These are phyloP conservation scores for Halophytophthora polymorphica DNA, from an alignment of 352 stramenopile genomes.

Conservation along the genomic window DNA sequence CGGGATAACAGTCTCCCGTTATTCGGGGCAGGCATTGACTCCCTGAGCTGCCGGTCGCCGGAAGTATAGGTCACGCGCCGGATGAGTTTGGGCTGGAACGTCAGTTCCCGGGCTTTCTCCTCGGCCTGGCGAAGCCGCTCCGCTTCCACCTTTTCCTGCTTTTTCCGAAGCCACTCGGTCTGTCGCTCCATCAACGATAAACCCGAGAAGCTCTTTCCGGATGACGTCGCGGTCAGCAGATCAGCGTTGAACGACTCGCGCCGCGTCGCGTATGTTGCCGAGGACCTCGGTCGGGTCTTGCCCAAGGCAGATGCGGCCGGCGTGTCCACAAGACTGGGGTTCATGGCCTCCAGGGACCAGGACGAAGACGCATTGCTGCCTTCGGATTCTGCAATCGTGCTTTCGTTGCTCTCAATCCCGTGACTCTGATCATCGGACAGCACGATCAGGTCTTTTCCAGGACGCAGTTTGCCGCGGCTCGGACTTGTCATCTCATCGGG, in stretches of 20 bases:
- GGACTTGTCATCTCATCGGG: conserved; percentile 36
- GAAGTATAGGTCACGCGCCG: conserved; percentile 53
- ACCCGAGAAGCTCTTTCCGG: conserved; percentile 47
- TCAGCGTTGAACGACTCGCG: conserved; percentile 9
- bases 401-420: conserved; percentile 18
- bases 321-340: conserved; percentile 15
- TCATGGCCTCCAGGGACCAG: conserved; percentile 20
- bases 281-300: conserved; percentile 19
- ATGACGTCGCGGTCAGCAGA: conserved; percentile 1
- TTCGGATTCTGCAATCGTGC: conserved; percentile 16
- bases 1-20: conserved; percentile 14
- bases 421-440: conserved; percentile 45
- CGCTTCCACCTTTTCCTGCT: conserved; percentile 68
- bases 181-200: conserved; percentile 82
- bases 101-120: conserved; percentile 77
- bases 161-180: conserved; percentile 74
- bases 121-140: conserved; percentile 62
- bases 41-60: conserved; percentile 35
- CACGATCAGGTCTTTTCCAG: conserved; percentile 77
- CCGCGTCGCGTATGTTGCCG: conserved; percentile 16
- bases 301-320: background rate
- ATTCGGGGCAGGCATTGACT: conserved; percentile 6
- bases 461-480: conserved; percentile 67
- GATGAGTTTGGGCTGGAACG: conserved; percentile 81
- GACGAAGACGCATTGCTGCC: conserved; percentile 24